These are phyloP conservation scores for Pinus tabuliformis DNA, from an alignment of 75 land plant genomes.

Conservation along the genomic window DNA sequence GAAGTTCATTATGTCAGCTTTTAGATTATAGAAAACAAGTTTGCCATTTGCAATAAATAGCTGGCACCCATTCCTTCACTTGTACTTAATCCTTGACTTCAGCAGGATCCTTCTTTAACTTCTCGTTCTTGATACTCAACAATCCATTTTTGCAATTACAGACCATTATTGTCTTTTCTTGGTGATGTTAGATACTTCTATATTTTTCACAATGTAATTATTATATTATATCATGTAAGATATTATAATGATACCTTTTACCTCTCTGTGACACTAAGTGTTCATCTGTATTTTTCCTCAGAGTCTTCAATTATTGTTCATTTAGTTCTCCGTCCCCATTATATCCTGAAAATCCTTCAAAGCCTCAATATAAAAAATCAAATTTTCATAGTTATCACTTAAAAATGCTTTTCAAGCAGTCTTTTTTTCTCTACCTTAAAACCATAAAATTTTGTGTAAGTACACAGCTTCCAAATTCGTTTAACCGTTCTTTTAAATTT, in stretches of 20 bases:
- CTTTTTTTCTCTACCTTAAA: not conserved
- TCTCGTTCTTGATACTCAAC: not conserved
- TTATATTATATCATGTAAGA: not conserved
- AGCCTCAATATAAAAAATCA: not conserved
- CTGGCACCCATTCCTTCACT: not conserved
- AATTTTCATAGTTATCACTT: not conserved
- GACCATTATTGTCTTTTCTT: not conserved
- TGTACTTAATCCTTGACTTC: not conserved
- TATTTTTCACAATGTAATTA: not conserved
- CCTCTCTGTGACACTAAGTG: not conserved
- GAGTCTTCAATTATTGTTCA: not conserved
- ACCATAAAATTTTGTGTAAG: no score
- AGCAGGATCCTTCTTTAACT: not conserved
- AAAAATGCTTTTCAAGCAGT: not conserved
- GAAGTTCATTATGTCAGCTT: not conserved
- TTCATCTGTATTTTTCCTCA: not conserved
- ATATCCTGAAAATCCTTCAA: not conserved
- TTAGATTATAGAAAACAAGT: not conserved
- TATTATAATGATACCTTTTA: not conserved
- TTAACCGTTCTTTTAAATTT: not conserved
- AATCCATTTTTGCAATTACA: not conserved
- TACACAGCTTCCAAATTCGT: not conserved
- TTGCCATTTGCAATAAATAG: not conserved
- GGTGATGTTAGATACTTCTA: not conserved
- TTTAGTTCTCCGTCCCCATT: not conserved